These are phyloP conservation scores for Coemansia sp. DNA, from an alignment of 192 early-diverging fungal species.

Conservation along the genomic window DNA sequence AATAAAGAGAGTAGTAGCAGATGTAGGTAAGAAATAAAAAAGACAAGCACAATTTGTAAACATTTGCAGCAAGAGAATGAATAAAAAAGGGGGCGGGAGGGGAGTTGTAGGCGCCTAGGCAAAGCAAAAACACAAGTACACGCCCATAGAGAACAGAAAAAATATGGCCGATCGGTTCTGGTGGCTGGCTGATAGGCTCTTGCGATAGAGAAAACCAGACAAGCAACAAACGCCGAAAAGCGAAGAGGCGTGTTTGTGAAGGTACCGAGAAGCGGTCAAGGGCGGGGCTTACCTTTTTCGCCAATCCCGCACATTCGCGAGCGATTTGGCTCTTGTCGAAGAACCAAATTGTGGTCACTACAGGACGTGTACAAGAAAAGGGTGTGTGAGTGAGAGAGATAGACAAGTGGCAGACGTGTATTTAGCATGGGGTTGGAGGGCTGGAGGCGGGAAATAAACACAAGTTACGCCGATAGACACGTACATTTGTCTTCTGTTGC, in stretches of 20 bases:
- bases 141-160: not conserved
- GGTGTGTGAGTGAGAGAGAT: not conserved
- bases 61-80: not conserved
- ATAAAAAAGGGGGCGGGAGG: no score
- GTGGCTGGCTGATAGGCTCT: not conserved
- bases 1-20: constrained; percentile 1
- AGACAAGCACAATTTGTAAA: not conserved
- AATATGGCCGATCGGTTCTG: not conserved
- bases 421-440: not conserved
- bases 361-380: not conserved
- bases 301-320: constrained; percentile 91
- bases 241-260: constrained; percentile 3
- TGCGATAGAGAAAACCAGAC: not conserved
- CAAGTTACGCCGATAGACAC: constrained; percentile 8
- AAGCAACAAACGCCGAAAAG: not conserved
- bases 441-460: not conserved
- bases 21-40: not conserved
- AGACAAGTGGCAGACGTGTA: not conserved
- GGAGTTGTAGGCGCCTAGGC: no score
- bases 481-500: constrained; percentile 55
- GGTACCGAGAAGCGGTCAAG: constrained; percentile 3
- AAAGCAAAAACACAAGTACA: no score
- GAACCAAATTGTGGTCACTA: constrained; percentile 61
- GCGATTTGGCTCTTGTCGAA: constrained; percentile 86
- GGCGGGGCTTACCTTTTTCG: constrained; percentile 74